Conservation (phyloP, 2,329 filamentous ascomycete species). For the Neoascochyta sp. region DNA sequence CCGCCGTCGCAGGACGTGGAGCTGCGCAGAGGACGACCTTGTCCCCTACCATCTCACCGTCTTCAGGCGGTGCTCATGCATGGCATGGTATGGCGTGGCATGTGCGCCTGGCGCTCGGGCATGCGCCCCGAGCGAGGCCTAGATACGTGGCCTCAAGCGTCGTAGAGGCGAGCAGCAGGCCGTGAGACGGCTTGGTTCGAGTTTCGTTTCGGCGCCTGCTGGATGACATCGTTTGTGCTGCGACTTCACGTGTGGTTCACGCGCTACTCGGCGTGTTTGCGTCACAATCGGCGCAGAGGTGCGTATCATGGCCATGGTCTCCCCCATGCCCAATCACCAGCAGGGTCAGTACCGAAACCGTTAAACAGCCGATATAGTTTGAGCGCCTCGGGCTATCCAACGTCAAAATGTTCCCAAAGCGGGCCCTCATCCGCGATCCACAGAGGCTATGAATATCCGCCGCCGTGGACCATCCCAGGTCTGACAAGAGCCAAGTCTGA, state of each 20-base stretch:
- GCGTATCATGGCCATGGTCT: conserved; percentile 4
- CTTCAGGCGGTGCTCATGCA: no score
- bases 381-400: conserved; percentile 4
- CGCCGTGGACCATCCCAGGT: conserved; percentile 3
- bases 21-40: no score
- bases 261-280: conserved; percentile 1
- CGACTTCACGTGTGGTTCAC: conserved; percentile 1
- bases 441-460: conserved; percentile 6
- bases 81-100: no score
- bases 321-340: conserved; percentile 5
- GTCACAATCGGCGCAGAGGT: background rate
- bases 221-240: background rate
- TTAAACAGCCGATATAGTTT: conserved; percentile 12
- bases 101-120: conserved; percentile 1
- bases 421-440: conserved; percentile 7
- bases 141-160: conserved; percentile 3
- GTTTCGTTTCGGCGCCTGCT: background rate
- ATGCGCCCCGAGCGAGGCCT: conserved; percentile 6
- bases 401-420: conserved; percentile 2
- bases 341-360: conserved; percentile 4
- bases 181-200: background rate
- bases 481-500: conserved; percentile 1
- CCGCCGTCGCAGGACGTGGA: no score
- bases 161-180: background rate
- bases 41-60: no score